These are phyloP conservation scores for Thuidium tamariscinum DNA, from an alignment of 225 moss, liverwort and hornwort genomes.

Conservation along the genomic window DNA sequence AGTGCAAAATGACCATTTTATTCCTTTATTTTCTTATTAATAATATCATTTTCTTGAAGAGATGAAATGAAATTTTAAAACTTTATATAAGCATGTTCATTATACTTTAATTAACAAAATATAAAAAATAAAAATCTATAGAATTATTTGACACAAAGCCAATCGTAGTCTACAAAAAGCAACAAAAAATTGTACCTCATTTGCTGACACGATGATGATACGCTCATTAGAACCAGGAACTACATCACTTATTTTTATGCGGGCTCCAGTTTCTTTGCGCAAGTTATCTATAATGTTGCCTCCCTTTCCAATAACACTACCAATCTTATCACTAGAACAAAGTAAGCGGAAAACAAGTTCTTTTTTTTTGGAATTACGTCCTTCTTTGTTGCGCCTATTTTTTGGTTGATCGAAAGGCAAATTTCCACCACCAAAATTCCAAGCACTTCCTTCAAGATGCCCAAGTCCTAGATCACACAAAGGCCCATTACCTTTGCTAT, in stretches of 20 bases:
- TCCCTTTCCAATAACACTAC: constrained; percentile 88
- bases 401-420: not conserved
- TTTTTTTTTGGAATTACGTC: constrained; percentile 8
- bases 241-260: constrained; percentile 75
- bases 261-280: constrained; percentile 83
- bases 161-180: not conserved
- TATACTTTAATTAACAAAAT: not conserved
- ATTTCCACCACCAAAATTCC: constrained; percentile 31
- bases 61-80: not conserved
- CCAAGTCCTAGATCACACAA: constrained; percentile 38
- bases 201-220: constrained; percentile 72
- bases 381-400: constrained; percentile 3
- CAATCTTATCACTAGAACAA: constrained; percentile 90
- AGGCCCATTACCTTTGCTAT: constrained; percentile 6
- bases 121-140: not conserved
- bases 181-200: constrained; percentile 32
- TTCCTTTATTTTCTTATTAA: no score
- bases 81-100: not conserved
- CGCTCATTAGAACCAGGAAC: constrained; percentile 67
- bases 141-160: not conserved
- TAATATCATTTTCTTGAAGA: not conserved
- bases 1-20: accelerated
- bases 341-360: constrained; percentile 75
- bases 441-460: constrained; percentile 12
- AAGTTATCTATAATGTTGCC: constrained; percentile 79